phyloP scores from a whole-genome alignment of 306 rosid genomes.

The Adenanthera pavonina region DNA sequence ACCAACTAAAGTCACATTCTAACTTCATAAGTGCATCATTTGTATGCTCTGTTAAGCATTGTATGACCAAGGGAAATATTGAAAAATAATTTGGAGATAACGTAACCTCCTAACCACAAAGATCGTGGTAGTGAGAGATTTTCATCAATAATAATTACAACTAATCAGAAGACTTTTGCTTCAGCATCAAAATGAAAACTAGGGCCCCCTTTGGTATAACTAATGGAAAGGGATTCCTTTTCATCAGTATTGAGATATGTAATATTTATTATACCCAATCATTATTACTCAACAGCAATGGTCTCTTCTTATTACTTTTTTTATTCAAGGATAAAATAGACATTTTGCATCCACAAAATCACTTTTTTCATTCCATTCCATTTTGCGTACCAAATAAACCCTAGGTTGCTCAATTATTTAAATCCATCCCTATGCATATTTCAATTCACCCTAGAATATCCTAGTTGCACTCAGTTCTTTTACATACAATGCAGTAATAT shows the following conservation, averaged over 20 bases:
- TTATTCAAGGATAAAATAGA: too few species aligned
- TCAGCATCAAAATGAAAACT: slow-evolving; percentile 19
- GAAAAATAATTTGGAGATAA: not conserved
- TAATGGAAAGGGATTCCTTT: too few species aligned
- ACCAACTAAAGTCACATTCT: slow-evolving; percentile 19
- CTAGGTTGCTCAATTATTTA: not conserved
- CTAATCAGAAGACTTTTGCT: slow-evolving; percentile 26
- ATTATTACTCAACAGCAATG: too few species aligned
- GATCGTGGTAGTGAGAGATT: slow-evolving; percentile 20
- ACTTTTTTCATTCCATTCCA: too few species aligned
- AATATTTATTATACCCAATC: too few species aligned
- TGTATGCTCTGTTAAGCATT: slow-evolving; percentile 16
- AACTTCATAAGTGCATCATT: slow-evolving; percentile 14
- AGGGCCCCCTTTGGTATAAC: too few species aligned
- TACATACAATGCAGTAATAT: not conserved
- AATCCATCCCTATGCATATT: slow-evolving; percentile 9
- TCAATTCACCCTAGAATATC: not conserved
- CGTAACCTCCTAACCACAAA: slow-evolving; percentile 9
- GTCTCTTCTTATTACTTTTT: too few species aligned
- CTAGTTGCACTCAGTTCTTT: slow-evolving; percentile 3
- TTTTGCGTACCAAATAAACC: too few species aligned
- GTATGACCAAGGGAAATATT: slow-evolving; percentile 29
- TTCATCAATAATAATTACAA: slow-evolving; percentile 15
- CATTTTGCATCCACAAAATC: too few species aligned
- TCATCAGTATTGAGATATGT: too few species aligned